Conservation (phyloP, 257 asterid species). For the Scutellaria minor region DNA sequence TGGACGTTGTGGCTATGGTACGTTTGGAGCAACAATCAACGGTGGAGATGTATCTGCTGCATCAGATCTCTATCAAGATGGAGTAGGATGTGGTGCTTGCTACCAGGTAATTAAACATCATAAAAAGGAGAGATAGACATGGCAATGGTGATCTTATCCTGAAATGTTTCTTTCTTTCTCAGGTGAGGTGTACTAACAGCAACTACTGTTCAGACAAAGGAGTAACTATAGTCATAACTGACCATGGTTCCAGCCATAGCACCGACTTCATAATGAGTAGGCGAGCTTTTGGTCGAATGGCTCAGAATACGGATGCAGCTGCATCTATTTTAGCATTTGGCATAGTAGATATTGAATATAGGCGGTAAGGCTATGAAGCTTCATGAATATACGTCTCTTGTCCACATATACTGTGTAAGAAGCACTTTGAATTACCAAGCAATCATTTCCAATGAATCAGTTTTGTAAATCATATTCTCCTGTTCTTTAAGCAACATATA, state of each 20-base stretch:
- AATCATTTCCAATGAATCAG: too few relatives aligned
- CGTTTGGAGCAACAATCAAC: slow-evolving; percentile 74
- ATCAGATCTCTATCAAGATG: slow-evolving; percentile 70
- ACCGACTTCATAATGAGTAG: slow-evolving; percentile 82
- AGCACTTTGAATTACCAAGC: not conserved
- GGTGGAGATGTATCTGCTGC: slow-evolving; percentile 83
- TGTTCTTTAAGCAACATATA: too few relatives aligned
- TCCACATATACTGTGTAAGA: not conserved
- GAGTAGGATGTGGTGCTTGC: slow-evolving; percentile 86
- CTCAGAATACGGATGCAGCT: slow-evolving; percentile 68
- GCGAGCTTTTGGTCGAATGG: slow-evolving; percentile 70
- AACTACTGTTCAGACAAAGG: slow-evolving; percentile 72
- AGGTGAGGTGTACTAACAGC: slow-evolving; percentile 75
- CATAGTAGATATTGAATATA: slow-evolving; percentile 63
- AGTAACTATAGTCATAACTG: slow-evolving; percentile 67
- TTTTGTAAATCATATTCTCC: not conserved
- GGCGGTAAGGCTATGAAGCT: slow-evolving; percentile 45
- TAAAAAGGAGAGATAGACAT: slow-evolving; percentile 16
- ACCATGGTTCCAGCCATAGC: slow-evolving; percentile 64
- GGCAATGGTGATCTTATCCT: not conserved
- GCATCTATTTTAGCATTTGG: slow-evolving; percentile 64
- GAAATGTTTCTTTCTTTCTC: slow-evolving; percentile 23
- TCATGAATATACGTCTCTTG: not conserved
- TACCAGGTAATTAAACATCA: slow-evolving; percentile 61
- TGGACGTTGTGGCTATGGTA: slow-evolving; percentile 75